Base-by-base conservation (phyloP, 1,284 basidiomycete species). In the Fomitopsis palustris region DNA sequence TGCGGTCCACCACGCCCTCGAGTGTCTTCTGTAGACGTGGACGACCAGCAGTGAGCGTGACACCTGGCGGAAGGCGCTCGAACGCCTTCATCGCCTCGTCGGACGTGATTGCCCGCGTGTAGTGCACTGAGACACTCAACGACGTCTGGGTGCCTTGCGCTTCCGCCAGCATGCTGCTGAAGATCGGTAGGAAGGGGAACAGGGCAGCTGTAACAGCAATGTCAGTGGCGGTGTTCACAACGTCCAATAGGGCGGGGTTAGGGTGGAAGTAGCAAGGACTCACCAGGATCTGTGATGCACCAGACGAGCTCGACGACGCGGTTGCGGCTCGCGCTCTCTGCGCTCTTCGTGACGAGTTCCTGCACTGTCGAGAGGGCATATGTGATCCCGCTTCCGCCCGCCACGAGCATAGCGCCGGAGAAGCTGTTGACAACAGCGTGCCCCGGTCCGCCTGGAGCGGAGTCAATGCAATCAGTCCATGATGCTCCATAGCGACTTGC, bases 321-420 rank as follows among this genome's bases (percentile, higher is more conserved):
- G 59, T 85, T 76, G 54, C 81, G 79, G 61, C 81, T 83, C 56
- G 74, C 73, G 38, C 82, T 79, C 47, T 73, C 74, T 1, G 78
- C 66, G 63, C 81, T 84, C 61, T 82, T 81, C 67, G 80, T 77
- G 17, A 91, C 77, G 39, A 92, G 74, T 57, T 91, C 89, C 62
- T 89, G 84, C 16, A 87, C 75, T 0, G 80, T 72, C 5, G 85
- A 78, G 23, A 92, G 75, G 0, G 82, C 84, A 63, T 87, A 91
- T 0, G 87, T 85, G 64, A 92, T 84, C 0, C 90, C 90, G 61
- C 85, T 88, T 0, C 90, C 90, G 0, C 88, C 90, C 3, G 79
- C 83, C 27, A 92, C 73, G 66, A 92, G 80, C 37, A 91, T 70
- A 0, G 84, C 86, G 3, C 82, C 84, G 0, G 88, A 89, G 72